A percentile compares a stretch with the other conserved stretches of the same genome.
These are phyloP conservation scores for Tagetes erecta DNA, from an alignment of 129 eudicot species.

Conservation along the genomic window DNA sequence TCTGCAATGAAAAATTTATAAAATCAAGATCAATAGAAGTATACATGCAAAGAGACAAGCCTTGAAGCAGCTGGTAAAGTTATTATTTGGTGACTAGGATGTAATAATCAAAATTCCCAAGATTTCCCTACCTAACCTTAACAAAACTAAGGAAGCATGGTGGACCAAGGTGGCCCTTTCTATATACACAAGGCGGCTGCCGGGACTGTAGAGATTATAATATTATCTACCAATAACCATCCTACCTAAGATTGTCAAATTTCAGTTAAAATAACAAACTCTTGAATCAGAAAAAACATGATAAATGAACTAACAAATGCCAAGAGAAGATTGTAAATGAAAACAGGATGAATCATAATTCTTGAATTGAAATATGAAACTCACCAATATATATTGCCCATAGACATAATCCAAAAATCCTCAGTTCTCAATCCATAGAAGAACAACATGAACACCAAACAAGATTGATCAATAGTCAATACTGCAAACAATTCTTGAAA, in stretches of 20 bases:
- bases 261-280: conserved; percentile 12
- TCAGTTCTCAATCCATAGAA: conserved; percentile 13
- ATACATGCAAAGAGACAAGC: not conserved
- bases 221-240: conserved; percentile 8
- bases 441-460: conserved; percentile 23
- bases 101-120: conserved; percentile 1
- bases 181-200: not conserved
- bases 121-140: not conserved
- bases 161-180: not conserved
- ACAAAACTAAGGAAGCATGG: conserved; percentile 6
- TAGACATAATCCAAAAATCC: conserved; percentile 27
- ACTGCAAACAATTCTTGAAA: conserved; percentile 21
- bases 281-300: conserved; percentile 13
- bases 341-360: conserved; percentile 9
- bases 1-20: conserved; percentile 21
- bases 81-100: not conserved
- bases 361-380: conserved; percentile 14
- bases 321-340: not conserved
- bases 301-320: conserved; percentile 5
- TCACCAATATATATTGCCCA: conserved; percentile 29
- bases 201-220: not conserved
- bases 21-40: conserved; percentile 10
- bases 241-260: not conserved
- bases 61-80: not conserved
- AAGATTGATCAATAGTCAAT: not conserved